Base-by-base conservation (phyloP, 2,329 filamentous ascomycete genomes). In the Aspergillus sp. region DNA sequence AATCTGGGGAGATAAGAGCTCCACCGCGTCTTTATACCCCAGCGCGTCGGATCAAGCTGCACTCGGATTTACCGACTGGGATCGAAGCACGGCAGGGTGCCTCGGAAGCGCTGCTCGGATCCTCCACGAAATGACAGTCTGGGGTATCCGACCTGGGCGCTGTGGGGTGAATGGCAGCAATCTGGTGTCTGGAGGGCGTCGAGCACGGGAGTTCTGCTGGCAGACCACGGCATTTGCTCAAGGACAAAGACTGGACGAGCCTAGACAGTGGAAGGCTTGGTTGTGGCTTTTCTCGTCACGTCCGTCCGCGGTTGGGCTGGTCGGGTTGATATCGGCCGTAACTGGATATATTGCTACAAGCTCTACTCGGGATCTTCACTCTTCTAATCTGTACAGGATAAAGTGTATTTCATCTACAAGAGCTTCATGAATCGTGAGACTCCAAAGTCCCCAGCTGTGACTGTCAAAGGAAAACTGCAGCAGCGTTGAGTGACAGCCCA, bases 41-140 rank as follows among this genome's bases (percentile, higher is more conserved):
- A 31, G 21, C 12, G 44, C 6, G 40, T 57, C 56, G 56, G 56
- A 59, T 56, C 46, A 14, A 54, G 14, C 27, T 43, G 45, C 19
- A 54, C 56, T 31, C 27, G 51, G 59, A 59, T 47, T 47, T 59
- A 47, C 59, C 59, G 59, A 56, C 15, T 24, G 45, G 33, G 14
- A 45, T 27, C 21, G 7, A 15, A 45, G 24, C 19, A 12, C 15
- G 21, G 19, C 21, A 23, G 8, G 21, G 11, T 31, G 27, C 27
- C 27, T 31, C 27, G 27, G 27, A 31, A 31, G 27, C 1, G 27
- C 27, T 1, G 27, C 3, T 31, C 27, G 27, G 27, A 11, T 31
- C 27, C 27, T 31, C 9, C 27, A 14, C 17, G 21, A 45, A 23
- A 19, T 24, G 12, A 24, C 43, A 23, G 43, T 45, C 43, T 45